Evolutionary conservation across 148 eudicot genomes (phyloP).

Genomic region (Simmondsia chinensis): DNA sequence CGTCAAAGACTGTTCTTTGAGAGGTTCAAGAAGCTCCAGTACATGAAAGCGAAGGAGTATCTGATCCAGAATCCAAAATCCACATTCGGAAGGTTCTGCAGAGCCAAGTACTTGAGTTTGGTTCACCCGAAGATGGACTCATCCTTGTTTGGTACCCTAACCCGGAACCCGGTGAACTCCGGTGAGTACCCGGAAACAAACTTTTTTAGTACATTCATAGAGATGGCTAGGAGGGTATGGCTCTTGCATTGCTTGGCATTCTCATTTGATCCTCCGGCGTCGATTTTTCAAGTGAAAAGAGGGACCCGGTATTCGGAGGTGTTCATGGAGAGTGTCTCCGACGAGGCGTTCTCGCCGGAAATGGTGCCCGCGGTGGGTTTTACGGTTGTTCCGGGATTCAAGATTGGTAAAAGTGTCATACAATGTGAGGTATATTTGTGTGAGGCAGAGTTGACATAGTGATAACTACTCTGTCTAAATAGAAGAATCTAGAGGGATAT

Average conservation of each 20-base stretch:
- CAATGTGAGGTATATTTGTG: conserved; percentile 78
- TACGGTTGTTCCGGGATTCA: conserved; percentile 86
- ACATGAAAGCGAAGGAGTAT: conserved; percentile 52
- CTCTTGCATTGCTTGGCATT: conserved; percentile 72
- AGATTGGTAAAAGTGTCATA: conserved; percentile 54
- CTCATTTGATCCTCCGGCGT: conserved; percentile 45
- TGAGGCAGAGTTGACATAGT: too few species aligned
- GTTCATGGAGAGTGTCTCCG: conserved; percentile 77
- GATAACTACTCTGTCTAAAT: too few species aligned
- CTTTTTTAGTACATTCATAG: conserved; percentile 44
- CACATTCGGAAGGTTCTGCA: conserved; percentile 60
- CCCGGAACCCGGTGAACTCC: conserved; percentile 38
- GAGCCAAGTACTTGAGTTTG: conserved; percentile 50
- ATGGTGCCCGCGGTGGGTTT: conserved; percentile 57
- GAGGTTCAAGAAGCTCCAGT: conserved; percentile 55
- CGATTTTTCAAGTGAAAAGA: conserved; percentile 54
- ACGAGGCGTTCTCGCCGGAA: conserved; percentile 48
- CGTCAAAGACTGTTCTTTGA: conserved; percentile 45
- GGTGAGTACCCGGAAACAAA: conserved; percentile 56
- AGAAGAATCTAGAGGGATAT: too few species aligned
- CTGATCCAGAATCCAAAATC: conserved; percentile 64
- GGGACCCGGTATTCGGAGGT: conserved; percentile 66
- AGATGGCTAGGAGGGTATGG: conserved; percentile 84
- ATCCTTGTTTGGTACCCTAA: conserved; percentile 55
- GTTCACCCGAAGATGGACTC: conserved; percentile 85